Base-by-base conservation (phyloP, 352 stramenopile species). In the Phytopythium ostracodes region DNA sequence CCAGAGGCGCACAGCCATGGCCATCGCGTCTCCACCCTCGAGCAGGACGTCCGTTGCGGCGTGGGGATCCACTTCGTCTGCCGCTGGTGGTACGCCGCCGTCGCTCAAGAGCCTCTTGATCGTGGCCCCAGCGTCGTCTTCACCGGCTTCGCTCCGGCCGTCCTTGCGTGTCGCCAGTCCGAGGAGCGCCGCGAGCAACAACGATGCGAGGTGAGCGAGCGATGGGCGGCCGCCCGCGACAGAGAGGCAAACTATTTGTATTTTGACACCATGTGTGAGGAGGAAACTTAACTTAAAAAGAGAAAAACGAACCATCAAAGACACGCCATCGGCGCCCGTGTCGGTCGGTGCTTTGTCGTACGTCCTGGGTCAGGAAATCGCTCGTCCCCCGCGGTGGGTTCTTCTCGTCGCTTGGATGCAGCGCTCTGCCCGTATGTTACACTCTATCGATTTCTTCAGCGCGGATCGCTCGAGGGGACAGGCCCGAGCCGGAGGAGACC, bases 391-490 rank as follows among this genome's bases (percentile, higher is more conserved):
- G 27, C 11, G 40, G 25, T 56, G 27, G 49, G 29, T 24, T 20
- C 49, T 56, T 56, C 27, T 56, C 49, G 49, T 56, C 33, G 49
- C 49, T 38, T 36, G 25, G 33, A 56, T 12, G 49, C 49, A 7
- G 49, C 49, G 25, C 25, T 56, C 27, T 5, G 20, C 57, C 59
- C 64, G 46, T 52, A 66, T 56, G 67, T 63, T 75, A 91, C 75
- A 86, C 70, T 84, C 82, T 73, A 80, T 87, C 69, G 78, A 92
- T 92, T 35, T 75, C 63, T 64, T 91, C 79, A 20, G 78, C 74
- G 31, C 68, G 68, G 17, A 70, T 63, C 5, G 80, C 72, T 55
- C 67, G 60, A 14, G 72, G 70, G 1, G 70, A 76, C 12, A 63
- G 31, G 35, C 54, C 53, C 62, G 59, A 66, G 63, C 57, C 70